Evolutionary conservation across 306 rosid genomes (phyloP), one percentile per base, ranked within the genome.

Genomic region (Pachyrhizus erosus): DNA sequence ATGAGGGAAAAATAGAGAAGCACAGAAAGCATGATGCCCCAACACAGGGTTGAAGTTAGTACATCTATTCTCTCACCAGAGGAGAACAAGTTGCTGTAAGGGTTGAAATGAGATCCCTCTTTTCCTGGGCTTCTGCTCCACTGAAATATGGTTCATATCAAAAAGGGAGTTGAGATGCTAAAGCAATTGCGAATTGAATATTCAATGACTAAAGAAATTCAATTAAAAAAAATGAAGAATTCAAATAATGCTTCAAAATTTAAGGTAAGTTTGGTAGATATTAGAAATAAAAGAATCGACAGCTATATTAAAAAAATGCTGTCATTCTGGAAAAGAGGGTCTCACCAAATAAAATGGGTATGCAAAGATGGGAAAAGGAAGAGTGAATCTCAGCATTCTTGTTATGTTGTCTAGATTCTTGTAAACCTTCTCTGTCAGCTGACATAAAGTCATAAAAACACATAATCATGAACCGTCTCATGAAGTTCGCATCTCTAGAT

Each of bases 121-220:
- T 96, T 96, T 42, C 99, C 99, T 18, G 99, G 99, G 82, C 97
- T 91, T 93, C 99, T 89, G 9, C 18, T 66, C 99, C 96, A 92
- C 99, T 96, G 90, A 82, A 60, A 65, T 7, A 7, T 42, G 33
- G 27, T 60, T 77, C 70, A 88, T 4, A 75, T 54, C 46, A 70
- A 1, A 81, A 83, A 24, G 14, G 51, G 11, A 43, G 61, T 33
- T 75, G 23, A 65, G 24, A 26, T 65, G 9, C 54, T 20, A 26
- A 6, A 58, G 49, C 9, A 51, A 51, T 9, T 9, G 62, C 9
- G 29, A 55, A 55, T 5, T 24, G 34, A 57, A 9, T 54, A 9
- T 54, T 52, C 26, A 52, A 18, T n/a, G 55, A 46, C 9, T 17
- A 49, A 15, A 14, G 18, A 5, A 46, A 13, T 46, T 27, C 31